Conservation (phyloP, 441 rosid genomes). For the Euphorbia celastroides region DNA sequence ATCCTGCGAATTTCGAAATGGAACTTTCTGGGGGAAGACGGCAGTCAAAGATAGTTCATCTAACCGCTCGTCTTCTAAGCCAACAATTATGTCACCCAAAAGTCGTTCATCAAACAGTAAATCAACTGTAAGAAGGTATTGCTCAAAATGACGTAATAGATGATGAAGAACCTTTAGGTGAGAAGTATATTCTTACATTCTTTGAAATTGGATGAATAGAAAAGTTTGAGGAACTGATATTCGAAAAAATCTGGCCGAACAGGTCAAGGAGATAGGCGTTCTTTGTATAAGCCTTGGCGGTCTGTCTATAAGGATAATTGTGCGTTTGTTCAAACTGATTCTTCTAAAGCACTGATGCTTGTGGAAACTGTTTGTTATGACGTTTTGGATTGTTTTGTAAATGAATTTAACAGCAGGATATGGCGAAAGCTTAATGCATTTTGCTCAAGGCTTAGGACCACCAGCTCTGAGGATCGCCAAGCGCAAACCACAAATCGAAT, state of each 20-base stretch:
- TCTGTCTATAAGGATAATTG: slow-evolving; percentile 19
- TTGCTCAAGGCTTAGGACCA: slow-evolving; percentile 49
- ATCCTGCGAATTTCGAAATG: slow-evolving; percentile 38
- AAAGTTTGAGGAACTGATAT: slow-evolving; percentile 16
- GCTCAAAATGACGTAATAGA: slow-evolving; percentile 20
- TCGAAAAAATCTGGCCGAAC: slow-evolving; percentile 19
- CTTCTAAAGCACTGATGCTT: slow-evolving; percentile 26
- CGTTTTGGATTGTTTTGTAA: slow-evolving; percentile 1
- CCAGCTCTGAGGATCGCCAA: slow-evolving; percentile 37
- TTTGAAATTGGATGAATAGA: too few relatives aligned
- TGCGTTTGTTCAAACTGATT: slow-evolving; percentile 19
- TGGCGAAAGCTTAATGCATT: slow-evolving; percentile 37
- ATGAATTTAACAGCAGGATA: slow-evolving; percentile 35
- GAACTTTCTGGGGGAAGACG: slow-evolving; percentile 41
- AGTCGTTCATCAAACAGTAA: slow-evolving; percentile 18
- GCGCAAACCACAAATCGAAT: too few relatives aligned
- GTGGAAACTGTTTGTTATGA: slow-evolving; percentile 20
- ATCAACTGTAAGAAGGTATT: slow-evolving; percentile 21
- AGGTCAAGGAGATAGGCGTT: slow-evolving; percentile 36
- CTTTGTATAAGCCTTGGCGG: slow-evolving; percentile 31
- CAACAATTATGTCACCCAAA: slow-evolving; percentile 15
- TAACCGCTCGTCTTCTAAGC: slow-evolving; percentile 25
- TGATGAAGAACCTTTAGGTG: slow-evolving; percentile 29
- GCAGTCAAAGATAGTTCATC: slow-evolving; percentile 25
- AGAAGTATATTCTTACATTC: slow-evolving; percentile 20